Conservation (phyloP, 192 early-diverging fungal species). For the Entomortierella beljakovae region DNA sequence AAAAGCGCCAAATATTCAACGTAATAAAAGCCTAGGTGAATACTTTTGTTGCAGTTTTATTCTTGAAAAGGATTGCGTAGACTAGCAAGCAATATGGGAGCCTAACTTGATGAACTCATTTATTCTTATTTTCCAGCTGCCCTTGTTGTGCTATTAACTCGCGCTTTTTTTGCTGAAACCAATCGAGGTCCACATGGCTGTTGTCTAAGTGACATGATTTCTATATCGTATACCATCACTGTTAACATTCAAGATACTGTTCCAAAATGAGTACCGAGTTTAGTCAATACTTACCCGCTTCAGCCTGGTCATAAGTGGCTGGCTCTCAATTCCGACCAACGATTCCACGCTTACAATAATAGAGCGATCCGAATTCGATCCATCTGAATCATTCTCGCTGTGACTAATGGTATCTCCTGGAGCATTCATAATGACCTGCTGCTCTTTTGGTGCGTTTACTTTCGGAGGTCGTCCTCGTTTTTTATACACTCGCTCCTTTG, state of each 20-base stretch:
- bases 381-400: not conserved
- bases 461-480: too few species aligned
- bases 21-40: too few species aligned
- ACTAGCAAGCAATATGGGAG: too few species aligned
- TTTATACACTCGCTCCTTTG: too few species aligned
- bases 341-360: not conserved
- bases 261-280: not conserved
- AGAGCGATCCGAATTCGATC: too few species aligned
- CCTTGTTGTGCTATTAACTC: not conserved
- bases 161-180: not conserved
- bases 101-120: not conserved
- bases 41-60: too few species aligned
- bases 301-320: not conserved
- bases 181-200: constrained; percentile 1
- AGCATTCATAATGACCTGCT: too few species aligned
- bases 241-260: not conserved
- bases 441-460: too few species aligned
- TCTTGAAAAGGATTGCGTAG: too few species aligned
- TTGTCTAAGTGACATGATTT: not conserved
- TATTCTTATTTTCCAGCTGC: not conserved
- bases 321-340: not conserved
- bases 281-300: constrained; percentile 4
- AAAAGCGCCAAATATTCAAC: too few species aligned
- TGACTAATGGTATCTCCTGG: not conserved
- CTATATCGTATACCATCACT: not conserved